Conservation (phyloP, 495 filamentous ascomycete genomes). For the Aspergillus ostianus region DNA sequence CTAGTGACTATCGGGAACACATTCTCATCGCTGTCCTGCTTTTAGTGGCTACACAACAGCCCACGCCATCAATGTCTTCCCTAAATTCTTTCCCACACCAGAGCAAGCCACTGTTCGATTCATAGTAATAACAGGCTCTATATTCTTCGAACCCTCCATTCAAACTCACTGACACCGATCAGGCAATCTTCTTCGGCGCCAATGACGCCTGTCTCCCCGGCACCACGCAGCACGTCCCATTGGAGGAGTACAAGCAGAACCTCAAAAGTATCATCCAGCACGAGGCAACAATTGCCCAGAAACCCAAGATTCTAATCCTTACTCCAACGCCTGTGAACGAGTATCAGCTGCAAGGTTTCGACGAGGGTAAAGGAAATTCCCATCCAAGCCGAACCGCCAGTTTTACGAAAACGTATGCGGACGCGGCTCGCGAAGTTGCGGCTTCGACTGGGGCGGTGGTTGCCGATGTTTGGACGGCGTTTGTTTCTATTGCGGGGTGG, state of each 20-base stretch:
- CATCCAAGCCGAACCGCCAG: constrained; percentile 59
- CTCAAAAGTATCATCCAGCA: constrained; percentile 68
- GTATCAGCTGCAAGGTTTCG: constrained; percentile 57
- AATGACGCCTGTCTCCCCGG: constrained; percentile 74
- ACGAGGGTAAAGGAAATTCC: constrained; percentile 47
- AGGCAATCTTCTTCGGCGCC: constrained; percentile 83
- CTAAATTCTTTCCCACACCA: constrained; percentile 55
- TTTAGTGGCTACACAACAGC: constrained; percentile 66
- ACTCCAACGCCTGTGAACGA: constrained; percentile 82
- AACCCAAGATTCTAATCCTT: constrained; percentile 69
- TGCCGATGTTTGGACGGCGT: constrained; percentile 70
- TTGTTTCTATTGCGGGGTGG: constrained; percentile 68
- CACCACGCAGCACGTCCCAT: constrained; percentile 68
- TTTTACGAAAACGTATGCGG: constrained; percentile 67
- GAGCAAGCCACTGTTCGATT: constrained; percentile 57
- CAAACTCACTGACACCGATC: constrained; percentile 8
- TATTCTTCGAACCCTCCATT: no score
- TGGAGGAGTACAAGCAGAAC: constrained; percentile 70
- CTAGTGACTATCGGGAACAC: no score
- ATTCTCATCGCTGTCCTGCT: background rate
- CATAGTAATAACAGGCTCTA: constrained; percentile 54
- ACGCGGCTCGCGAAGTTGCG: constrained; percentile 65
- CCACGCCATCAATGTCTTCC: constrained; percentile 59
- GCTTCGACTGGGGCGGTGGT: constrained; percentile 61
- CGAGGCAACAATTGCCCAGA: constrained; percentile 63